Base-by-base conservation (phyloP, 495 filamentous ascomycete genomes). In the Acidomyces sp. region DNA sequence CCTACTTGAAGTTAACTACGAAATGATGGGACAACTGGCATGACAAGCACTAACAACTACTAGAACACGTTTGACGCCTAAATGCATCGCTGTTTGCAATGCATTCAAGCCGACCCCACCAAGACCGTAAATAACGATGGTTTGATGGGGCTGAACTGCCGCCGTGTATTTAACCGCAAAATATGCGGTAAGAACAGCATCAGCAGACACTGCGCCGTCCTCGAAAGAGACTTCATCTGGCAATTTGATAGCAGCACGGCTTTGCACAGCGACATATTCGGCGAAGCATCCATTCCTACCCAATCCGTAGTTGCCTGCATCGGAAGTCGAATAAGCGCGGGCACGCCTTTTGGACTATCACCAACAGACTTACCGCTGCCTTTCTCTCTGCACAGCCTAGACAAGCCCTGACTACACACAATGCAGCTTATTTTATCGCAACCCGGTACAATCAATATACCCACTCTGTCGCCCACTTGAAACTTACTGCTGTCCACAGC, bases 161-260 rank as follows among this genome's bases (percentile, higher is more conserved):
- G 41, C 41, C 6, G 32, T 37, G 31, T 43, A 43, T 15, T 23
- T 17, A 12, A 43, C 32, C 10, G 41, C 41, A 3, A 35, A 26
- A 19, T 43, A 43, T 6, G 41, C 15, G 3, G 41, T 43, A 9
- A 43, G 20, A n/a, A 43, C 41, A 10, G 41, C 41, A 23, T 43
- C 41, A 6, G 31, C 24, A 10, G 31, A 16, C 2, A 43, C 31
- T 12, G 41, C 41, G 11, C 31, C 41, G 26, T 16, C 6, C 3
- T 3, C 5, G 12, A 37, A 9, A 12, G 26, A 17, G 9, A 43
- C 32, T 20, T 33, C 41, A 5, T 7, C 22, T 31, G 41, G 41
- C 7, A 43, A 4, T 23, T 43, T 43, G 11, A 27, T 28, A 2
- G 41, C 41, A 7, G 41, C 41, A 4, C 31, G 13, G 2, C 31